Evolutionary conservation across 2,329 filamentous ascomycete genomes (phyloP).

Genomic region (Colletotrichum sp.): DNA sequence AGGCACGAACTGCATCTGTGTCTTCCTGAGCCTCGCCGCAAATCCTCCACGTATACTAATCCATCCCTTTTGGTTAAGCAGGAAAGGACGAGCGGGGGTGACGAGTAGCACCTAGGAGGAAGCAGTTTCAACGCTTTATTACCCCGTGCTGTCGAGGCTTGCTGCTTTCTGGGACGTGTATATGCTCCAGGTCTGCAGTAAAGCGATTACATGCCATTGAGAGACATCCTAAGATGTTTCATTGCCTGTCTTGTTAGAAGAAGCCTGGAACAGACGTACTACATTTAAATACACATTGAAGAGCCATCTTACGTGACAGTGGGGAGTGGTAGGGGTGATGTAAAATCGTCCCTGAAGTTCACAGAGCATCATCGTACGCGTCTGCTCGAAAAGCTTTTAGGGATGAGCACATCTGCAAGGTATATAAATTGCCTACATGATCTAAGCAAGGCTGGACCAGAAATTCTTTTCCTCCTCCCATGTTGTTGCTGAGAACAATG

Average conservation of each 20-base stretch:
- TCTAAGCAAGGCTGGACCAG: rapidly evolving
- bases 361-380: not conserved
- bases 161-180: rapidly evolving
- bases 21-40: not conserved
- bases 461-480: rapidly evolving
- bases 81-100: rapidly evolving
- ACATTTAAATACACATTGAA: rapidly evolving
- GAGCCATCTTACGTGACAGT: rapidly evolving
- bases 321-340: not conserved
- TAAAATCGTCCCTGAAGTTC: rapidly evolving
- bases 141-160: rapidly evolving
- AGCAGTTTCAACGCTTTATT: too few relatives aligned
- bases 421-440: not conserved
- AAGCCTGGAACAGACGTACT: rapidly evolving
- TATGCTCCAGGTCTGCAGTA: not conserved
- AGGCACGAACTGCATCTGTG: not conserved
- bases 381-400: rapidly evolving
- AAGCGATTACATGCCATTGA: not conserved
- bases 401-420: not conserved
- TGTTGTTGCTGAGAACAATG: not conserved
- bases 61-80: too few relatives aligned
- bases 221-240: rapidly evolving
- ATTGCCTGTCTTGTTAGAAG: not conserved
- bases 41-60: not conserved
- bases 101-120: rapidly evolving